A percentile compares a stretch with the other conserved stretches of the same genome.
Evolutionary conservation across 148 eudicot genomes (phyloP).

Genomic region (Pouteria glomerata): DNA sequence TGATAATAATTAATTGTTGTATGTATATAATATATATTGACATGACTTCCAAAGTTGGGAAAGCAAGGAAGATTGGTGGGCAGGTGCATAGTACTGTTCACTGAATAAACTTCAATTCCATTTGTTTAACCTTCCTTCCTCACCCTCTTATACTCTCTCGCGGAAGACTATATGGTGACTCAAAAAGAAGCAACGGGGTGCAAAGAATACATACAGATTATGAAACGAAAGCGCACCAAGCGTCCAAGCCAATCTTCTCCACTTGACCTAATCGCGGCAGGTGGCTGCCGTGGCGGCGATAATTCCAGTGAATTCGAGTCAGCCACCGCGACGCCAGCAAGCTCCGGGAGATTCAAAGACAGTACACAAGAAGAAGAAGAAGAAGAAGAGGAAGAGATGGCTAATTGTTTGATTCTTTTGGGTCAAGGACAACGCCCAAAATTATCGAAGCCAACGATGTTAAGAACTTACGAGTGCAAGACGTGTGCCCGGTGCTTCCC

Average conservation of each 20-base stretch:
- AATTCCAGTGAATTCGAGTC: conserved; percentile 1
- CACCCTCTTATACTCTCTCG: not conserved
- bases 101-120: no score
- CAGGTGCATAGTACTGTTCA: no score
- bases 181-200: no score
- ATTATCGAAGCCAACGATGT: not conserved
- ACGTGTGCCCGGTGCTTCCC: conserved; percentile 37
- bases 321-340: no score
- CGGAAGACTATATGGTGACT: no score
- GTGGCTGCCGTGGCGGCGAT: not conserved
- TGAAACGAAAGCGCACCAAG: conserved; percentile 62
- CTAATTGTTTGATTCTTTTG: conserved; percentile 69
- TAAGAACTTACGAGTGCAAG: conserved; percentile 39
- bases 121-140: no score
- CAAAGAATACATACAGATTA: conserved; percentile 19
- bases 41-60: no score
- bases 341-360: conserved; percentile 3
- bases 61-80: no score
- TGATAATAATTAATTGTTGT: no score
- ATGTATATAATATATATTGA: no score
- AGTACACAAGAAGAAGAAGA: no score
- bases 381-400: conserved; percentile 77
- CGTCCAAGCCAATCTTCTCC: no score
- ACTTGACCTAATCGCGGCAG: conserved; percentile 24
- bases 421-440: conserved; percentile 61